Evolutionary conservation across 1,139 yeast genomes (phyloP).

Genomic region (Tardiomyces blankii): DNA sequence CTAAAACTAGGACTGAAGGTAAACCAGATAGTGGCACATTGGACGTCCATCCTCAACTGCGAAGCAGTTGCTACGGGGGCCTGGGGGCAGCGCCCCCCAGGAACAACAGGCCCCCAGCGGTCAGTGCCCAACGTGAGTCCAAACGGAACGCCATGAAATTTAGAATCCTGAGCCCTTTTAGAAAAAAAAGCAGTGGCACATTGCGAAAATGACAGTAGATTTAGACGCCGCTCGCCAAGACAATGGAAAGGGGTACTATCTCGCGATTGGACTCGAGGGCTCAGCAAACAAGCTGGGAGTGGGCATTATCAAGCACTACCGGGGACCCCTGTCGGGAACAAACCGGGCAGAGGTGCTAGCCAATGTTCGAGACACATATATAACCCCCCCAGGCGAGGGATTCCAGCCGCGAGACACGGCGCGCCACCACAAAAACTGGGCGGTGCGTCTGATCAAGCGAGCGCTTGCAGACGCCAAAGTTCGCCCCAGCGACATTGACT

Average conservation of each 20-base stretch:
- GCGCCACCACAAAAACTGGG: slow-evolving; percentile 93
- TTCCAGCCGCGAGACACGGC: slow-evolving; percentile 95
- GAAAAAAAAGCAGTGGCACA: no score
- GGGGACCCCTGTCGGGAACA: slow-evolving; percentile 25
- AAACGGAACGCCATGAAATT: no score
- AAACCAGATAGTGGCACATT: no score
- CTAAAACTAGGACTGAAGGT: no score
- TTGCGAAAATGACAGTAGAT: not conserved
- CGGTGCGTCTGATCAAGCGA: slow-evolving; percentile 58
- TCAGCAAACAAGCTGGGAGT: slow-evolving; percentile 95
- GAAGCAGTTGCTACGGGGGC: no score
- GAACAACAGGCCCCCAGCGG: no score
- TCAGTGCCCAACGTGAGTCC: no score
- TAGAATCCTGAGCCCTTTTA: no score
- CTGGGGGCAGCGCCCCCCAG: no score
- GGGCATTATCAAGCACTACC: slow-evolving; percentile 78
- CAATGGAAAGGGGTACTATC: slow-evolving; percentile 10
- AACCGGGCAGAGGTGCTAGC: slow-evolving; percentile 70
- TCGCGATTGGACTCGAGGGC: slow-evolving; percentile 90
- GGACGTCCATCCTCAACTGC: no score
- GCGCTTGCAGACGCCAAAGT: slow-evolving; percentile 58
- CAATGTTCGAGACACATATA: slow-evolving; percentile 86
- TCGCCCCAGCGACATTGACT: slow-evolving; percentile 52
- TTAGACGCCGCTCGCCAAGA: not conserved
- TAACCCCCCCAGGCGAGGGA: slow-evolving; percentile 98